Conservation (phyloP, 139 green algal genomes). For the Eudorina sp. region DNA sequence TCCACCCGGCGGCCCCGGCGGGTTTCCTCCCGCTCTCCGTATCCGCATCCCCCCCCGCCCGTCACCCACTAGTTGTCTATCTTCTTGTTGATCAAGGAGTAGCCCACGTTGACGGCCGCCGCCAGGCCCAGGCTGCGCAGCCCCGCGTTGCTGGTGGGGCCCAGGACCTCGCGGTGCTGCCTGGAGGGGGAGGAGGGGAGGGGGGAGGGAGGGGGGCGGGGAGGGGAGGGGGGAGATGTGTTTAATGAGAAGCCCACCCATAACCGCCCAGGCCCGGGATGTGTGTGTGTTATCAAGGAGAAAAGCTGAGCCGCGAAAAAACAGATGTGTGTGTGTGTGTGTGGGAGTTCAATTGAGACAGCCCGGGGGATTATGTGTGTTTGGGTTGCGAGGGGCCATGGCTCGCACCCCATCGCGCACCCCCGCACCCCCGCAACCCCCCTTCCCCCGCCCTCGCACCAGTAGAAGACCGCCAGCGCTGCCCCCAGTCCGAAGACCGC, state of each 20-base stretch:
- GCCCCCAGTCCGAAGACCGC: conserved; percentile 74
- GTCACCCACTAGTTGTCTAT: conserved; percentile 71
- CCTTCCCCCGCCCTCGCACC: conserved; percentile 42
- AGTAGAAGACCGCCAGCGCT: conserved; percentile 72
- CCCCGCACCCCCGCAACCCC: not conserved
- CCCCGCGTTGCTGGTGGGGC: conserved; percentile 52
- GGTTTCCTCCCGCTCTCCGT: no score
- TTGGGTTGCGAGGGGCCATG: no score
- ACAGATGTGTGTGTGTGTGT: no score
- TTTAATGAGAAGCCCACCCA: no score
- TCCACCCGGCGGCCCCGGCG: no score
- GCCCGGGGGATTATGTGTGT: no score
- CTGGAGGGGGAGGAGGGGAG: not conserved
- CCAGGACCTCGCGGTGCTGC: conserved; percentile 48
- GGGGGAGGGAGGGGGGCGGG: not conserved
- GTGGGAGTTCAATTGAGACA: no score
- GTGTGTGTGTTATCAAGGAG: no score
- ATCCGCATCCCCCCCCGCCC: not conserved
- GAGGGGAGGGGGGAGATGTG: not conserved
- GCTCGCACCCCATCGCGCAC: not conserved
- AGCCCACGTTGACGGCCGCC: conserved; percentile 66
- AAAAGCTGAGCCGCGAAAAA: no score
- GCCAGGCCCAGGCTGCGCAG: conserved; percentile 65
- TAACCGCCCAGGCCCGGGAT: no score
- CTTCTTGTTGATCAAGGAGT: conserved; percentile 55